These are phyloP conservation scores for Friedmanniomyces simplex DNA, from an alignment of 495 filamentous ascomycete species.

Conservation along the genomic window DNA sequence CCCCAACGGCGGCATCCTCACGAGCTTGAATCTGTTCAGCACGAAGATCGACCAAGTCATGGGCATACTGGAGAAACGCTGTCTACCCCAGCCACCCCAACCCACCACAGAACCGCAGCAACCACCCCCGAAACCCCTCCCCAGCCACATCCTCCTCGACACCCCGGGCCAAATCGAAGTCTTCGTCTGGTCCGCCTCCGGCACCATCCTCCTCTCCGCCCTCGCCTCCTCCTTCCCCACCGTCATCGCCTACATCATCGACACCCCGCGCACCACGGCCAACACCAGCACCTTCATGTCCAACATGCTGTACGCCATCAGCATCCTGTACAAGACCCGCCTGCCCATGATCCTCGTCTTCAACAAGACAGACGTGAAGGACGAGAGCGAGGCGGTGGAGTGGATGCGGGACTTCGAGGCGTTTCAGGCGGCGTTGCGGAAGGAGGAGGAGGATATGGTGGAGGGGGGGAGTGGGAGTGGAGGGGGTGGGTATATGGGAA, in stretches of 20 bases:
- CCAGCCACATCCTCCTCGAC: constrained; percentile 73
- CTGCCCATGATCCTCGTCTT: constrained; percentile 97
- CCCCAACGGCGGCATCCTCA: constrained; percentile 96
- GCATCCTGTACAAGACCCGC: constrained; percentile 96
- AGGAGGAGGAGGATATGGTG: constrained; percentile 66
- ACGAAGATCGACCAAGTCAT: constrained; percentile 97
- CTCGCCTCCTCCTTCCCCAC: constrained; percentile 90
- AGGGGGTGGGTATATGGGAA: constrained; percentile 95
- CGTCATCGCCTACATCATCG: constrained; percentile 93
- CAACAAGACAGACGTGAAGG: constrained; percentile 94
- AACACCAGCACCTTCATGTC: constrained; percentile 97
- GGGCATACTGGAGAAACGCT: constrained; percentile 74
- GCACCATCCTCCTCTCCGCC: constrained; percentile 85
- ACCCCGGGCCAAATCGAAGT: constrained; percentile 98
- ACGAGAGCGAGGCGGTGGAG: constrained; percentile 73
- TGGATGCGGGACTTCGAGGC: constrained; percentile 99
- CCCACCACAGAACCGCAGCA: constrained; percentile 36
- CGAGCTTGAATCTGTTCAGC: constrained; percentile 88
- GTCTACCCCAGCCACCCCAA: constrained; percentile 41
- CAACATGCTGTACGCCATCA: constrained; percentile 99
- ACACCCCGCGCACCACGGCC: constrained; percentile 74
- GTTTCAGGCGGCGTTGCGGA: constrained; percentile 74
- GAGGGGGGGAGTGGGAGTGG: constrained; percentile 51
- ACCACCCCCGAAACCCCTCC: constrained; percentile 29
- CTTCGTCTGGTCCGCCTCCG: constrained; percentile 93